phyloP scores from a whole-genome alignment of 78 protist species.

The Dictyostelium citrinum region DNA sequence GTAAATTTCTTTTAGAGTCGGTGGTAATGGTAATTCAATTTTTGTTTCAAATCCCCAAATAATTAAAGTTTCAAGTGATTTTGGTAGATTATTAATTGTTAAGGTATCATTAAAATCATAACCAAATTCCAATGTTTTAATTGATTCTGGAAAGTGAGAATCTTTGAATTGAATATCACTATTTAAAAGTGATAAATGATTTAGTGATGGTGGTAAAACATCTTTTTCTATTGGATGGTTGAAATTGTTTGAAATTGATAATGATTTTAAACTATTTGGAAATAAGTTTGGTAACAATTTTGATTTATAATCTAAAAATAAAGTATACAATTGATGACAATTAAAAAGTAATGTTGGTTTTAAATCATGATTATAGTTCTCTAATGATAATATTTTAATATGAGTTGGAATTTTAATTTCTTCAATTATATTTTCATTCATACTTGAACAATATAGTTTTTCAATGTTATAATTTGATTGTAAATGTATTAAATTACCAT shows the following conservation, averaged over 20 bases:
- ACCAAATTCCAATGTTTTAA: not conserved
- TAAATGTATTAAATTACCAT: not conserved
- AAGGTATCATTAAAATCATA: not conserved
- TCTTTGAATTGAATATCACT: not conserved
- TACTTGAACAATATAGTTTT: not conserved
- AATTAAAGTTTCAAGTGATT: not conserved
- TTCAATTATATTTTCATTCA: not conserved
- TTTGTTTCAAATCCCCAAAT: not conserved
- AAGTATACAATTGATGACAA: not conserved
- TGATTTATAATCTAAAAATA: not conserved
- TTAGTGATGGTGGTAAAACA: not conserved
- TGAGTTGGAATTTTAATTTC: not conserved
- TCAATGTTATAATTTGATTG: not conserved
- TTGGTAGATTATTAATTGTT: not conserved
- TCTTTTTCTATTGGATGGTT: not conserved
- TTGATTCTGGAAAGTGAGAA: not conserved
- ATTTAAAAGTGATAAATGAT: not conserved
- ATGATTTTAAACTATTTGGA: not conserved
- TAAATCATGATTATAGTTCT: not conserved
- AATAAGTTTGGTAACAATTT: not conserved
- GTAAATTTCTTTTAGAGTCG: not conserved
- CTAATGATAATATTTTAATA: not conserved
- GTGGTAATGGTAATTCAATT: not conserved
- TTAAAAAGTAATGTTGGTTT: not conserved
- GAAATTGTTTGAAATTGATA: not conserved